Evolutionary conservation across 176 grass and related monocot genomes (phyloP), one percentile per base, ranked within the genome.

Genomic region (Phyllostachys edulis): DNA sequence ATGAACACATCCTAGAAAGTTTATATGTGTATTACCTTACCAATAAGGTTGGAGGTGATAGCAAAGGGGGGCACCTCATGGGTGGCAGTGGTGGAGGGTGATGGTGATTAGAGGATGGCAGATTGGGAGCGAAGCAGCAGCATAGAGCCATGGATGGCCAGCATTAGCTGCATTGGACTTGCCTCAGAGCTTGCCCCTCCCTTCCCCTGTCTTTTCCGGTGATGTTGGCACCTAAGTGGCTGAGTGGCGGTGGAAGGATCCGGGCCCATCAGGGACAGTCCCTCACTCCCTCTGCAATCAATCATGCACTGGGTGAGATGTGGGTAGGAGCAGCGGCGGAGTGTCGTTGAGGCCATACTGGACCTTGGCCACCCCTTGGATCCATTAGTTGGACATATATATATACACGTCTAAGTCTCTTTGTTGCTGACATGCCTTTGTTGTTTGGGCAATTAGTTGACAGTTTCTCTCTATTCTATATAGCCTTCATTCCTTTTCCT

Each of bases 251-350:
- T 6, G 7, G 54, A 24, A 11, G 4, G 17, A 55, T 75, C 17
- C 17, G 20, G 9, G 34, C 5, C 17, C 17, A 7, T 50, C 29
- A 37, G 29, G 17, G 72, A 55, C 71, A 73, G 71, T 56, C 20
- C 50, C 32, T 34, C 32, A 34, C 32, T 34, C 32, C 32, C 50
- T 75, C 9, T 56, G 50, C 49, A 75, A n/a, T 37, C 49, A 75
- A n/a, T 37, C 71, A 75, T 74, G 27, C 45, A 74, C 47, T 75
- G 34, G 27, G 71, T 47, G 23, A 74, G 34, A 76, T 76, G 51
- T 76, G 54, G 7, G 36, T 60, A 77, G 75, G 56, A 61, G 4
- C 32, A 34, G 32, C 32, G 32, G 32, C 32, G 32, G 32, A 34
- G 2, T 2, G 2, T 2, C 32, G 32, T 34, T 34, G 32, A 34